Conservation (phyloP, 2,329 filamentous ascomycete species). For the Microcera coccophila region DNA sequence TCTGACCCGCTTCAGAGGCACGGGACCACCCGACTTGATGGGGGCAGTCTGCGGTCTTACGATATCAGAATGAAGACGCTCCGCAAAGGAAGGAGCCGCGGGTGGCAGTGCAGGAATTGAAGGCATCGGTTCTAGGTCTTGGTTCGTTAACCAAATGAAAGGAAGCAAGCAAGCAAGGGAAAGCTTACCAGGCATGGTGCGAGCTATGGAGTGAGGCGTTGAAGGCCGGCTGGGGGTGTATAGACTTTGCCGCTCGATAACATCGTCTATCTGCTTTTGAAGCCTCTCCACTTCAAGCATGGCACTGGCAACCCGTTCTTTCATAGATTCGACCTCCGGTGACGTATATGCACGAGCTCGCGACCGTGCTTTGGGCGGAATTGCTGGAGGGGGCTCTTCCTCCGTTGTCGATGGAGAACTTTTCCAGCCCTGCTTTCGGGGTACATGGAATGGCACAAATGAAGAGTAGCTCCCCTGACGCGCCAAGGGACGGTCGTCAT, state of each 20-base stretch:
- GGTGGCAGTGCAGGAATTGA: constrained; percentile 56
- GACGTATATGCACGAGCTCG: constrained; percentile 44
- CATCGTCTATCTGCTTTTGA: constrained; percentile 56
- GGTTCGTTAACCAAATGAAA: constrained; percentile 13
- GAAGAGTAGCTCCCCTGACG: constrained; percentile 45
- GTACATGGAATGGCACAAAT: constrained; percentile 55
- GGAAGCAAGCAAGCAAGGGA: constrained; percentile 10
- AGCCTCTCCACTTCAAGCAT: constrained; percentile 57
- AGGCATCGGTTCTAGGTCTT: constrained; percentile 50
- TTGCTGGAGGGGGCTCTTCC: constrained; percentile 29
- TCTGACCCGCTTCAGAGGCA: constrained; percentile 26
- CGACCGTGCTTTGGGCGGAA: constrained; percentile 41
- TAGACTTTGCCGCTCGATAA: constrained; percentile 58
- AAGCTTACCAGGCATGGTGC: constrained; percentile 30
- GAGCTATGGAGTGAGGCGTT: constrained; percentile 43
- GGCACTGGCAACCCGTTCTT: constrained; percentile 53
- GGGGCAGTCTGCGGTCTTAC: constrained; percentile 35
- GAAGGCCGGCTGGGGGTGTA: constrained; percentile 52
- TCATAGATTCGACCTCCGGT: constrained; percentile 48
- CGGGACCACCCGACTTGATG: constrained; percentile 31
- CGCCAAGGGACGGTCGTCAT: constrained; percentile 27
- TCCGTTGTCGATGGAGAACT: constrained; percentile 20
- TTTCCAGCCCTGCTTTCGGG: constrained; percentile 39
- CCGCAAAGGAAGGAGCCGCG: constrained; percentile 54
- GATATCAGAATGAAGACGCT: constrained; percentile 48